These are phyloP conservation scores for Fusarium equiseti DNA, from an alignment of 2,329 filamentous ascomycete species.

Conservation along the genomic window DNA sequence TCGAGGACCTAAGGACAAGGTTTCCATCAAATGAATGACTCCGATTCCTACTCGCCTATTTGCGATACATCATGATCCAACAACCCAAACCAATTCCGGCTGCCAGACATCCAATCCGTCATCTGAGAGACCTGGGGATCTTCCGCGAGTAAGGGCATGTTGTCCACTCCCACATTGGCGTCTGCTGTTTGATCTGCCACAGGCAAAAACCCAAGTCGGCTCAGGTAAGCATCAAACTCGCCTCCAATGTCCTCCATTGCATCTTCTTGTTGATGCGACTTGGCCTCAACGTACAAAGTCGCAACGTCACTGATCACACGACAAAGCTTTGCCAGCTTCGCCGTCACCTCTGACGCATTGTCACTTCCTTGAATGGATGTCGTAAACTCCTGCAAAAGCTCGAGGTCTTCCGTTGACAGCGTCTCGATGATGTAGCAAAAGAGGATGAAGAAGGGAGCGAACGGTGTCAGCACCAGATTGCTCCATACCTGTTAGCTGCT, in stretches of 20 bases:
- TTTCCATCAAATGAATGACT: too few species aligned
- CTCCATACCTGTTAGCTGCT: conserved; percentile 48
- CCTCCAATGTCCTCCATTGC: conserved; percentile 64
- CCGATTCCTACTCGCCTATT: conserved; percentile 54
- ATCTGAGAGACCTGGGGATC: conserved; percentile 59
- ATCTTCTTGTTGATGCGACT: conserved; percentile 61
- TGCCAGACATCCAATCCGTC: conserved; percentile 75
- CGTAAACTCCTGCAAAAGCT: conserved; percentile 67
- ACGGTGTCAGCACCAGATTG: conserved; percentile 67
- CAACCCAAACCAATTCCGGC: conserved; percentile 72
- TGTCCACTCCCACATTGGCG: conserved; percentile 1
- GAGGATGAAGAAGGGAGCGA: conserved; percentile 70
- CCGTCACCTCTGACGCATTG: conserved; percentile 67
- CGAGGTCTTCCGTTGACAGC: conserved; percentile 64
- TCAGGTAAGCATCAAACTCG: conserved; percentile 74
- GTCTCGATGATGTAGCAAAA: conserved; percentile 70
- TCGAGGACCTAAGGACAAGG: not conserved
- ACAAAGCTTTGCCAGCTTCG: conserved; percentile 72
- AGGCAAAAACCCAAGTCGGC: conserved; percentile 72
- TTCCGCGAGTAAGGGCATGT: conserved; percentile 28
- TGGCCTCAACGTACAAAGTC: conserved; percentile 71
- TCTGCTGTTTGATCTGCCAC: conserved; percentile 49
- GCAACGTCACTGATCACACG: conserved; percentile 72
- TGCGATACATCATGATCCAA: conserved; percentile 70
- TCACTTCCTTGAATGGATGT: conserved; percentile 65